Evolutionary conservation across 2,329 filamentous ascomycete species (phyloP).

Genomic region (Apiospora saccharicola): DNA sequence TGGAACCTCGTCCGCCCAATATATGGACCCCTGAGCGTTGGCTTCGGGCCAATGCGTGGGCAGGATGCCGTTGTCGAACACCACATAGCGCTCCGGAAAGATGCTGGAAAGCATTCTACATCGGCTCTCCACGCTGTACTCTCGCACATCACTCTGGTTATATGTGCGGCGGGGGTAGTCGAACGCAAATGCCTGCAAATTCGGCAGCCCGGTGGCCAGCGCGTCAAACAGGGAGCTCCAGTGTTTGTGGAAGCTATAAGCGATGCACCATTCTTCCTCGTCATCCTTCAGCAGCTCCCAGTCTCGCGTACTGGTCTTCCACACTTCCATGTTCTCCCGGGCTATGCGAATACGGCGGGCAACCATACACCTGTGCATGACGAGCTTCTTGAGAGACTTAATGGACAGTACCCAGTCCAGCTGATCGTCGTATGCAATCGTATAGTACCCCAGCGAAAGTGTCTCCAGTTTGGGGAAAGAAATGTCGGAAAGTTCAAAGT

Average conservation of each 20-base stretch:
- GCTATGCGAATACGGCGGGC: neutral
- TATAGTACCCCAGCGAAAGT: neutral
- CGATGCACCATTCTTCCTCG: neutral
- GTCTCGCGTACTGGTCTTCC: neutral
- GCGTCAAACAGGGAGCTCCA: neutral
- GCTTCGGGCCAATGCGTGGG: neutral
- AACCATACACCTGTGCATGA: neutral
- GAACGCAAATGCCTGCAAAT: neutral
- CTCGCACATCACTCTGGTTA: neutral
- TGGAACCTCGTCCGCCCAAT: neutral
- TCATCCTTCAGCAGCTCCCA: neutral
- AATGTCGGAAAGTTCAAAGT: neutral
- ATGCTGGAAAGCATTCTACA: neutral
- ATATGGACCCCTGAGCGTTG: neutral
- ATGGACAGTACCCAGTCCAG: neutral
- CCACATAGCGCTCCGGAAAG: neutral
- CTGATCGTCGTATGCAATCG: neutral
- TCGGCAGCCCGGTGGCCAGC: neutral
- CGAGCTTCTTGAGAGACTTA: constrained; percentile 4
- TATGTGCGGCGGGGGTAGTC: neutral
- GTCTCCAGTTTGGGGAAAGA: neutral
- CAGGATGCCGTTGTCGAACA: neutral
- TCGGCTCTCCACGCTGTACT: neutral
- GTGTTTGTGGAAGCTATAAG: neutral
- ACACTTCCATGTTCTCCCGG: neutral